Evolutionary conservation across 1,139 yeast genomes (phyloP), one percentile per base, ranked within the genome.

Genomic region (Kodamaea fungicola): DNA sequence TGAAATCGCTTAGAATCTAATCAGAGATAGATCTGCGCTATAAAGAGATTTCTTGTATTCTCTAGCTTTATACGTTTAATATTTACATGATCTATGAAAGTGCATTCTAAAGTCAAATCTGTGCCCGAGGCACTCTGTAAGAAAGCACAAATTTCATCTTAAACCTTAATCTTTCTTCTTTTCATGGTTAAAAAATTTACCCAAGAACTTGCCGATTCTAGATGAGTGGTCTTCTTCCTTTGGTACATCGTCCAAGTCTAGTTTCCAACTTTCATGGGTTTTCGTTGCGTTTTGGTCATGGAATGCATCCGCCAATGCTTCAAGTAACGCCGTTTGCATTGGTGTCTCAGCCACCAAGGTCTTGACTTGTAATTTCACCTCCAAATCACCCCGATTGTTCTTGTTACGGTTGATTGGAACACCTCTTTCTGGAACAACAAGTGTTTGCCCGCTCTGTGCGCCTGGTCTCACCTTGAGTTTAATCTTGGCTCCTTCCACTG

Each of bases 241-340:
- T 6, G 59, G 51, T 13, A 46, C 44, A 10, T 55, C 57, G 13
- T 57, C 63, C 19, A 66, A 55, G 39, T 73, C 66, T 24, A 76
- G 64, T 40, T 69, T 66, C 79, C 80, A 76, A 37, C 72, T 68
- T n/a, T 78, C 74, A 45, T 77, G 80, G 8, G 81, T 69, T 46
- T 92, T 70, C 49, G 77, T 84, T 3, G 98, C 97, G 23, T 73
- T 74, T 33, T 70, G 70, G 57, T 92, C 99, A 42, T 85, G 80
- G 39, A 84, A 76, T 3, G 95, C 83, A 55, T 88, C 96, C 1
- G 99, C 98, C 45, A 92, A 72, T 0, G 97, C 96, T 59, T 94
- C 99, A 51, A 94, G 72, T 41, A 92, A 68, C n/a, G 95, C 95
- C 7, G 81, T 81, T 59, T 92, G 96, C 2, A 92, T 83, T n/a